Conservation (phyloP, 192 early-diverging fungal species). For the Coemansia sp. region DNA sequence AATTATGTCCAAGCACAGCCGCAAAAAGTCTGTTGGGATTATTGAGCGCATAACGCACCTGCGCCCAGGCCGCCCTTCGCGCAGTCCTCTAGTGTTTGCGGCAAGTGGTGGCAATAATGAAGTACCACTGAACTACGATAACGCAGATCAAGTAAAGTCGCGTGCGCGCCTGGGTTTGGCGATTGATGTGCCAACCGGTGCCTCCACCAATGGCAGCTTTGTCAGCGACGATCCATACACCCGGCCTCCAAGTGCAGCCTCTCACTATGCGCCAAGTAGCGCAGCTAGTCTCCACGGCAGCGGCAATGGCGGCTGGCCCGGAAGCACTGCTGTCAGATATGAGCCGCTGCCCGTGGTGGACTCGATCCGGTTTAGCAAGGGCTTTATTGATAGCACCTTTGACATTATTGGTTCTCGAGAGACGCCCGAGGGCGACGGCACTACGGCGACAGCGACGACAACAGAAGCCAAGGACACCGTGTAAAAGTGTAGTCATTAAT, state of each 20-base stretch:
- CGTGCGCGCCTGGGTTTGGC: slow-evolving; percentile 38
- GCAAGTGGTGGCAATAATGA: not conserved
- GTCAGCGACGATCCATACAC: not conserved
- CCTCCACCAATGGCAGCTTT: not conserved
- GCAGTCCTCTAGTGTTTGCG: not conserved
- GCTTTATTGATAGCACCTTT: slow-evolving; percentile 45
- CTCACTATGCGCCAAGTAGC: slow-evolving; percentile 22
- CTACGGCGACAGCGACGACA: not conserved
- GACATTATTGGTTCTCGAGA: slow-evolving; percentile 17
- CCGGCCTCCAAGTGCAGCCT: slow-evolving; percentile 6
- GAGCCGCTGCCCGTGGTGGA: slow-evolving; percentile 50
- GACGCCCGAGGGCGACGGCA: not conserved
- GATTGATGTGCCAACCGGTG: not conserved
- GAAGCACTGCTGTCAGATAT: slow-evolving; percentile 10
- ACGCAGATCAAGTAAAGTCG: slow-evolving; percentile 40
- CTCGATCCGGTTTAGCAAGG: slow-evolving; percentile 52
- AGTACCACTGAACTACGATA: slow-evolving; percentile 1
- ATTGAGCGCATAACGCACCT: slow-evolving; percentile 40
- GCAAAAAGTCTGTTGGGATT: slow-evolving; percentile 48
- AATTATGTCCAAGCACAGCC: slow-evolving; percentile 23
- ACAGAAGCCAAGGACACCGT: not conserved
- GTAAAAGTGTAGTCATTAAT: not conserved
- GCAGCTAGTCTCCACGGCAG: slow-evolving; percentile 20
- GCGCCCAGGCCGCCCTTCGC: slow-evolving; percentile 16
- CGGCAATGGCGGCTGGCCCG: slow-evolving; percentile 25